Evolutionary conservation across 2,329 filamentous ascomycete genomes (phyloP).

Genomic region (Scorias spongiosa): DNA sequence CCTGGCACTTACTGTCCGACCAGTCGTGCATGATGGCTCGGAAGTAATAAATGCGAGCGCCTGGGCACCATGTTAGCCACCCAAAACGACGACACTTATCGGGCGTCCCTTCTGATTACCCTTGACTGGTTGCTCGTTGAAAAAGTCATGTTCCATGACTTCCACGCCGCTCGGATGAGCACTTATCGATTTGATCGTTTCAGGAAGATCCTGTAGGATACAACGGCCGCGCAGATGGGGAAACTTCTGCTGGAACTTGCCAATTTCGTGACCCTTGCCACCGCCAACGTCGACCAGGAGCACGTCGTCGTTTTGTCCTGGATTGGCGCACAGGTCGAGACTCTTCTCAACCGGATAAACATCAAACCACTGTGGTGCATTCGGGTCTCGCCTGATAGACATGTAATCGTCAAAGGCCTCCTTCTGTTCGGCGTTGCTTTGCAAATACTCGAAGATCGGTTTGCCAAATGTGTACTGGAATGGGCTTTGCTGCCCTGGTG

Average conservation of each 20-base stretch:
- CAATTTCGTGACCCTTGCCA: slow-evolving; percentile 4
- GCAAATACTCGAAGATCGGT: slow-evolving; percentile 1
- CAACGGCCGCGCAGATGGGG: slow-evolving; percentile 4
- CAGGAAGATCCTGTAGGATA: slow-evolving; percentile 7
- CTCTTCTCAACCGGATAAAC: slow-evolving; percentile 3
- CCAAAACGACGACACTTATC: not conserved
- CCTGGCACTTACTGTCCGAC: slow-evolving; percentile 7
- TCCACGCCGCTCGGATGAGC: slow-evolving; percentile 2
- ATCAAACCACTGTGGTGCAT: slow-evolving; percentile 5
- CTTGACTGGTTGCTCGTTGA: slow-evolving; percentile 6
- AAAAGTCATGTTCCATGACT: slow-evolving; percentile 8
- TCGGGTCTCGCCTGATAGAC: slow-evolving; percentile 1
- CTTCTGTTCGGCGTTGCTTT: slow-evolving; percentile 4
- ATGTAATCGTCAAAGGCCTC: slow-evolving; percentile 7
- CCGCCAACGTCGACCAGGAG: slow-evolving; percentile 9
- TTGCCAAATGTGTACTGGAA: slow-evolving; percentile 3
- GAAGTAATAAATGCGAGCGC: slow-evolving; percentile 17
- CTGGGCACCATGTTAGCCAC: slow-evolving; percentile 2
- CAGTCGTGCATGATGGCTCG: slow-evolving; percentile 13
- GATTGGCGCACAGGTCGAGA: not conserved
- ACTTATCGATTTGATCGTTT: slow-evolving; percentile 2
- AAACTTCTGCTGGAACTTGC: slow-evolving; percentile 3
- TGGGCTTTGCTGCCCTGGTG: slow-evolving; percentile 1
- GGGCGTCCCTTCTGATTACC: slow-evolving; percentile 1
- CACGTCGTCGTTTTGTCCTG: not conserved